Base-by-base conservation (phyloP, 352 stramenopile species). In the Globisporangium iwayamae region DNA sequence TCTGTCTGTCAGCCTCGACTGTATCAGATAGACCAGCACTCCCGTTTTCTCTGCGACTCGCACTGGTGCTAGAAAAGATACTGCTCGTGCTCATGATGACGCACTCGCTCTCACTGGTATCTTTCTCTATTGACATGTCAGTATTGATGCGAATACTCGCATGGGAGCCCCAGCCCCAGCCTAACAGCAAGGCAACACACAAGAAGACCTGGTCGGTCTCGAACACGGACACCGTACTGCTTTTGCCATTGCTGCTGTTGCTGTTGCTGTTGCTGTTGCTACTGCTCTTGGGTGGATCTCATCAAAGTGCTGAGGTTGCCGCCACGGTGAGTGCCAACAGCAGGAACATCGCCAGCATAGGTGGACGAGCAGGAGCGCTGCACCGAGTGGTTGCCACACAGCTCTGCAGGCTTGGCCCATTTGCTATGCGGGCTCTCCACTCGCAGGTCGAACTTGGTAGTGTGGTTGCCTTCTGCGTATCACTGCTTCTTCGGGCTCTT, bases 381-480 rank as follows among this genome's bases (percentile, higher is more conserved):
- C 28, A 63, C 13, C 18, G 47, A 43, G 38, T 63, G 59, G 16
- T 50, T 52, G 43, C 61, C 43, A 4, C 62, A 47, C 18, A 18
- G 25, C 25, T 28, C 5, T 16, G 52, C 39, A 22, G 22, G 8
- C 28, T 22, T 2, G 28, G 22, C 28, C 55, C 5, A 25, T 22
- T 9, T 36, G 38, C 22, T 41, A 39, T 20, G 50, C 13, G 11
- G 38, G 36, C 41, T 41, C 41, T 50, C 56, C 58, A 60, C 46
- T 72, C 65, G 25, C 53, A 56, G 4, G 66, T 55, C 5, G 65
- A 67, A 32, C 56, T 67, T 16, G 66, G 69, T 14, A 75, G 56
- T 13, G 69, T 72, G 32, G 43, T 30, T 5, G 69, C 36, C 53
- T 75, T 72, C n/a, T 56, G 58, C 60, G 72, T 71, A 14, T 9